These are phyloP conservation scores for Nemania sp. DNA, from an alignment of 2,329 filamentous ascomycete species.

Conservation along the genomic window DNA sequence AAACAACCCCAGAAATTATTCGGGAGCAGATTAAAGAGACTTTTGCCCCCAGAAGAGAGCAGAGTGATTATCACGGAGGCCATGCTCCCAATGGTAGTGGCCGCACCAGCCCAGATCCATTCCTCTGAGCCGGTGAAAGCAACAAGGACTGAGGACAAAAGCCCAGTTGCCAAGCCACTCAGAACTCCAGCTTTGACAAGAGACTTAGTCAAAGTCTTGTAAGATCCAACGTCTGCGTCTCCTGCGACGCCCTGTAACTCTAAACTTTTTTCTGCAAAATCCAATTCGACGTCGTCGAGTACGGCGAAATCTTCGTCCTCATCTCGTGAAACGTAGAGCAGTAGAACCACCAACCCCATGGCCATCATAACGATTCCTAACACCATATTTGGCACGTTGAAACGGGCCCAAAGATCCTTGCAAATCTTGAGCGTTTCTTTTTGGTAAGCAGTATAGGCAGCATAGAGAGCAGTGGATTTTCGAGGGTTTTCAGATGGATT, in stretches of 20 bases:
- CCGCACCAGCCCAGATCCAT: constrained; percentile 46
- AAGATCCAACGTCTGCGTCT: constrained; percentile 37
- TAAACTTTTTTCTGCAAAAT: constrained; percentile 60
- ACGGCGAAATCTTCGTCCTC: constrained; percentile 58
- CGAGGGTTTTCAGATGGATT: constrained; percentile 44
- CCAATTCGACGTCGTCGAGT: constrained; percentile 59
- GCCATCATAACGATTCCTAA: constrained; percentile 74
- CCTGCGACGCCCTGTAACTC: constrained; percentile 50
- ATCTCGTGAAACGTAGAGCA: constrained; percentile 70
- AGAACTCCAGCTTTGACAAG: constrained; percentile 44
- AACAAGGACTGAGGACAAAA: constrained; percentile 39
- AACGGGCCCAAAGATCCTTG: constrained; percentile 86
- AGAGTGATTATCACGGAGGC: constrained; percentile 47
- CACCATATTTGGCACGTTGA: constrained; percentile 85
- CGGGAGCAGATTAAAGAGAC: constrained; percentile 62
- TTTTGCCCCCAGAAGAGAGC: constrained; percentile 47
- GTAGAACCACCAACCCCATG: constrained; percentile 67
- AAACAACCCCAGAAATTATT: constrained; percentile 88
- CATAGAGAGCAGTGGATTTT: constrained; percentile 49
- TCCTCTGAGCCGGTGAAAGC: constrained; percentile 44
- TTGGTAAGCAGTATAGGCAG: constrained; percentile 74
- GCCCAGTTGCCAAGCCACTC: constrained; percentile 42
- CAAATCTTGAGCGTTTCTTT: constrained; percentile 76
- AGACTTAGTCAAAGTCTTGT: constrained; percentile 45
- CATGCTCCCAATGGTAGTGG: constrained; percentile 51